Evolutionary conservation across 2,329 filamentous ascomycete species (phyloP).

Genomic region (Diaporthe batatas): DNA sequence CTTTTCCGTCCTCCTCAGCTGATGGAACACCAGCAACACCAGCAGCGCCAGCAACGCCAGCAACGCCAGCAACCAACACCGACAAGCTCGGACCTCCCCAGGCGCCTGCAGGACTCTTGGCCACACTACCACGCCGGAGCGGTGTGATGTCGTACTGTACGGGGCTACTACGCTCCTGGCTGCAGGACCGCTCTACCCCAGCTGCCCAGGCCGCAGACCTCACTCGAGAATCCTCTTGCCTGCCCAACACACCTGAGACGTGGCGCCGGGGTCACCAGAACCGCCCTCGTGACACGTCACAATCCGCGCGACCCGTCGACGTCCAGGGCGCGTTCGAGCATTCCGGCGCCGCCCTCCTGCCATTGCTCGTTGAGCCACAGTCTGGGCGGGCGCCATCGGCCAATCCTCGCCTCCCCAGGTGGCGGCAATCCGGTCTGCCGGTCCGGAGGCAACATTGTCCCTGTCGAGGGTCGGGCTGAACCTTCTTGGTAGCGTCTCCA

Average conservation of each 20-base stretch:
- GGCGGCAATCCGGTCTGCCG: conserved; percentile 19
- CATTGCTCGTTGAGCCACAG: not conserved
- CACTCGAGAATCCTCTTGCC: conserved; percentile 13
- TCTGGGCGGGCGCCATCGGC: not conserved
- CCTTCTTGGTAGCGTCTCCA: conserved; percentile 9
- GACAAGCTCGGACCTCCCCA: conserved; percentile 11
- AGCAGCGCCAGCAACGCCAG: not conserved
- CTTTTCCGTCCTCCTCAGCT: conserved; percentile 20
- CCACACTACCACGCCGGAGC: not conserved
- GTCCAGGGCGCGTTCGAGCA: not conserved
- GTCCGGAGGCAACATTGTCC: not conserved
- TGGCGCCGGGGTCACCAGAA: not conserved
- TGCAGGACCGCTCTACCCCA: no score
- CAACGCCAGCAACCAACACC: not conserved
- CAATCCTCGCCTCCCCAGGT: not conserved
- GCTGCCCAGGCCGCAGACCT: not conserved
- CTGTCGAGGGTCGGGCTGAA: not conserved
- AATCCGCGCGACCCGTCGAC: not conserved
- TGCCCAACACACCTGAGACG: conserved; percentile 15
- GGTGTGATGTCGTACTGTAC: conserved; percentile 8
- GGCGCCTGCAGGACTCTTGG: conserved; percentile 9
- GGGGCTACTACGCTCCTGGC: not conserved
- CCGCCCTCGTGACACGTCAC: conserved; percentile 2
- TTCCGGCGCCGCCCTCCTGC: no score
- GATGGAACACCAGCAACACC: conserved; percentile 3